Base-by-base conservation (phyloP, 176 grass and related monocot genomes). In the Oryza nivara region DNA sequence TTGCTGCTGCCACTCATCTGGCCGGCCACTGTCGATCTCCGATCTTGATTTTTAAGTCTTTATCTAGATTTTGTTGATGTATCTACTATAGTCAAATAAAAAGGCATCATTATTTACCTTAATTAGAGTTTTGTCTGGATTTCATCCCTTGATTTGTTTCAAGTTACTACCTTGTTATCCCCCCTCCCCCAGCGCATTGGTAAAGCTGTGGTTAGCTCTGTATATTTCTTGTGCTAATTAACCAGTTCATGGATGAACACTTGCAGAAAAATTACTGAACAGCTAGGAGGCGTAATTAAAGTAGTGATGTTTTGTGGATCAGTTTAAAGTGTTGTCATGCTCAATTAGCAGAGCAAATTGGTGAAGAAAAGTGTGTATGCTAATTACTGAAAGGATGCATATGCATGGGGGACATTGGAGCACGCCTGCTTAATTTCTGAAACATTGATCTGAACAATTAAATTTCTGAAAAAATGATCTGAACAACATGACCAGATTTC, bases 11-110 rank as follows among this genome's bases (percentile, higher is more conserved):
- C 38, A 32, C 35, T 64, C n/a, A 51, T 76, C 14, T 63, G 56
- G 43, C 43, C 9, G 43, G 48, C 20, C 40, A 26, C 45, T 41
- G n/a, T 77, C 30, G 30, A 32, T 32, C 82, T 84, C 56, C 15
- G 36, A 12, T 10, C 58, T 63, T 63, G 44, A 19, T 70, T 22
- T 49, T 44, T 25, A 12, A 51, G 65, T 52, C 13, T 23, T 20
- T 4, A 0, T 63, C n/a, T 63, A 22, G n/a, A 23, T 63, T 63
- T 23, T 76, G 20, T 76, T 35, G 25, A 25, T 76, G 72, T 67
- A 48, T 67, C 44, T 83, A 43, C 19, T 82, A 15, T 64, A 73
- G 23, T 49, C 14, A 54, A 52, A 75, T 75, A 67, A 67, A 67
- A 67, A 83, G 36, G 20, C 32, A 22, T 25, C 9, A 65, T 20